phyloP scores from a whole-genome alignment of 148 eudicot species.

The Amaranthus cruentus region DNA sequence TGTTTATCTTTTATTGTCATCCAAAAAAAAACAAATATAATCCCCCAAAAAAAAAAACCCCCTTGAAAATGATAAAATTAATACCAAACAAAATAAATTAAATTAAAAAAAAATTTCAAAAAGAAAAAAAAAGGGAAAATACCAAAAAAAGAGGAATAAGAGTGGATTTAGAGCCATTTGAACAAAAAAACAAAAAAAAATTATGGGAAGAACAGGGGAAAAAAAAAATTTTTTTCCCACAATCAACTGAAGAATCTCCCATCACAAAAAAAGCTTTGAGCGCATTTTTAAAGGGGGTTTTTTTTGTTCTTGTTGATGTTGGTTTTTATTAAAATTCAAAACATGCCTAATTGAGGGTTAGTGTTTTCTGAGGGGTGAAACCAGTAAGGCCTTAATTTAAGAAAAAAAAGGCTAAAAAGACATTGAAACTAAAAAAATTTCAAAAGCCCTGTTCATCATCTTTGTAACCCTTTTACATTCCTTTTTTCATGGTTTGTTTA shows the following conservation, averaged over 20 bases:
- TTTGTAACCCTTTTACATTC: not conserved
- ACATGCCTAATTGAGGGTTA: not conserved
- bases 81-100: not conserved
- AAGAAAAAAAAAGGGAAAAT: constrained; percentile 22
- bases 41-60: not conserved
- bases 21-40: not conserved
- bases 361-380: not conserved
- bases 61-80: not conserved
- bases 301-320: not conserved
- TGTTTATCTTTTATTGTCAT: not conserved
- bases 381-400: not conserved
- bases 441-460: constrained; percentile 12
- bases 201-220: constrained; percentile 35
- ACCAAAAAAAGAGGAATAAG: constrained; percentile 58
- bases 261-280: constrained; percentile 33
- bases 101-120: not conserved
- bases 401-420: constrained; percentile 12
- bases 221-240: constrained; percentile 56
- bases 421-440: constrained; percentile 11
- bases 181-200: constrained; percentile 44
- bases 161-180: constrained; percentile 35
- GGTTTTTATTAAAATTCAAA: not conserved
- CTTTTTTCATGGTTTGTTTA: too few species aligned
- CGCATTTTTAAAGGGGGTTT: constrained; percentile 13
- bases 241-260: constrained; percentile 69